Evolutionary conservation across 2,329 filamentous ascomycete species (phyloP), one percentile per base, ranked within the genome.

Genomic region (Botrytis byssoidea): DNA sequence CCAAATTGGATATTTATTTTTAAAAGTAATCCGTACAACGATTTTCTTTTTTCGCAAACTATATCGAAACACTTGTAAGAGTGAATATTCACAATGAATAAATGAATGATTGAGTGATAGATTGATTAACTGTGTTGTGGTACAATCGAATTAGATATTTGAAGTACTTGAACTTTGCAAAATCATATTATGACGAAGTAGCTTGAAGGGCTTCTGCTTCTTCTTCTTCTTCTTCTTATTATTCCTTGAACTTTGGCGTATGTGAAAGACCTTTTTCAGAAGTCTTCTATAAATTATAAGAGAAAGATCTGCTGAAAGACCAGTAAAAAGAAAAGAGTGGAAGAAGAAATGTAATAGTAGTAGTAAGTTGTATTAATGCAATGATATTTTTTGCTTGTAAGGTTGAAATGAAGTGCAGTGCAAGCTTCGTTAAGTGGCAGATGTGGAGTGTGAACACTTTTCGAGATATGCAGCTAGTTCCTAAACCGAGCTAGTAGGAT

Each of bases 401-500:
- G 60, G 60, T 63, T 42, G 60, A n/a, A 40, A 16, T n/a, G 14
- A 55, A n/a, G 25, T 55, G 5, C 25, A n/a, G 25, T 55, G 5
- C 25, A 55, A 55, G 48, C 25, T 55, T 55, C 4, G 25, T n/a
- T 25, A 40, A 51, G 22, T 51, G 48, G 25, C 48, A n/a, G 51
- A n/a, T 29, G n/a, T 55, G 51, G 18, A 57, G 60, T 61, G 59
- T 63, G 37, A 63, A 63, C 60, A 63, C 35, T 63, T 63, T 57
- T 63, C 35, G 25, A 63, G 7, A 63, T 63, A 63, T 63, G 60
- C 60, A 64, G 48, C 48, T 55, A 55, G 25, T 5, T 55, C 25
- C 37, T 22, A 42, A 42, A 44, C 9, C 22, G 37, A 44, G 37
- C 61, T 64, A 64, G 25, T 10, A 12, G 16, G 4, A 29, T 64